Evolutionary conservation across 768 basidiomycete genomes (phyloP), one percentile per base, ranked within the genome.

Genomic region (Kondoa malvinella): DNA sequence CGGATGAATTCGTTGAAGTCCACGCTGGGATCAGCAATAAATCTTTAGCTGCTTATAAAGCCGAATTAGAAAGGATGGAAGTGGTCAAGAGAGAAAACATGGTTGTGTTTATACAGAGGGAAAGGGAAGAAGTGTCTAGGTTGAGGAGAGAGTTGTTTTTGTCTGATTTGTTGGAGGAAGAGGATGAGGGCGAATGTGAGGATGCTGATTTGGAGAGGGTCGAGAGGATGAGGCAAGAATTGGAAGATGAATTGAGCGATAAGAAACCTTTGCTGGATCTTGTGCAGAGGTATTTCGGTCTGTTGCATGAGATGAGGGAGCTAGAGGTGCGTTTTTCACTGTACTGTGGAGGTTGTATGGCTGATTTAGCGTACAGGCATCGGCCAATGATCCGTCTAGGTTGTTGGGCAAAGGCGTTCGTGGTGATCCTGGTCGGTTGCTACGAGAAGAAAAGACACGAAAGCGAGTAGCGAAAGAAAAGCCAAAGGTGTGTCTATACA

Each of bases 401-500:
- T 79, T 94, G 4, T 82, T 88, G 2, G 89, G 89, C 17, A 82
- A 88, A 73, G 89, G 88, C 30, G 79, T 85, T 1, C 81, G 89
- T 67, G 68, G 75, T 59, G 87, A 91, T 79, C 87, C 90, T 3
- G 90, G 90, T 3, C 80, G 89, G 25, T 77, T 99, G 34, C 78
- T 96, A 65, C 82, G 89, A 68, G 94, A 99, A 77, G 94, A 96
- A 80, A 95, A 95, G 81, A 90, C 94, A 86, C 82, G 94, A 66
- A 97, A 96, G 77, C 81, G 92, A 31, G 91, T 99, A 16, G 82
- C 81, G 67, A 88, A 89, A 76, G 87, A 94, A 78, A 96, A 95
- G 75, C 94, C 94, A 30, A 83, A 87, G 75, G 94, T 95, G 75
- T 70, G 85, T 78, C 27, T 27, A 16, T 15, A 25, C 40, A 34